Conservation (phyloP, 176 grass and related monocot species). For the Poa pratensis region DNA sequence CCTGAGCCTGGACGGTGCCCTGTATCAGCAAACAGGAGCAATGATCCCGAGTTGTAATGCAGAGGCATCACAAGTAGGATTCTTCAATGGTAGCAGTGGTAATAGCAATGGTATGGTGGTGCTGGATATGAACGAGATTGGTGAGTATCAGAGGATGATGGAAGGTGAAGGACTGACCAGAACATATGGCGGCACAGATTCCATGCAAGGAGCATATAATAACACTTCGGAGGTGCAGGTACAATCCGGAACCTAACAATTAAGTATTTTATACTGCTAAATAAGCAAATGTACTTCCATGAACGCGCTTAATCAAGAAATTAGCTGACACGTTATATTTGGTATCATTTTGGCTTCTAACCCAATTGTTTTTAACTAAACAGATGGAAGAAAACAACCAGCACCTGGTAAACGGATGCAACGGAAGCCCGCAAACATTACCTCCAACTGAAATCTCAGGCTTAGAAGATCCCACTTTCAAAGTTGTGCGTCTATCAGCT, state of each 20-base stretch:
- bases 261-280: slow-evolving; percentile 32
- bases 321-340: not conserved
- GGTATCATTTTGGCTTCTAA: slow-evolving; percentile 21
- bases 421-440: slow-evolving; percentile 40
- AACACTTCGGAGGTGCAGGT: slow-evolving; percentile 70
- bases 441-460: slow-evolving; percentile 54
- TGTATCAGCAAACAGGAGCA: slow-evolving; percentile 53
- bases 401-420: slow-evolving; percentile 57
- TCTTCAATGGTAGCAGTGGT: slow-evolving; percentile 46
- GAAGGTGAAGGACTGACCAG: slow-evolving; percentile 48
- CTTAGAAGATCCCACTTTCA: slow-evolving; percentile 77
- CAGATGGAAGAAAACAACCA: slow-evolving; percentile 62
- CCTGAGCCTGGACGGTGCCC: slow-evolving; percentile 60
- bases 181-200: slow-evolving; percentile 51
- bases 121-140: slow-evolving; percentile 42
- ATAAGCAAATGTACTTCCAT: slow-evolving; percentile 5
- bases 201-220: slow-evolving; percentile 53
- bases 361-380: slow-evolving; percentile 34
- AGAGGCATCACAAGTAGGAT: slow-evolving; percentile 51
- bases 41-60: slow-evolving; percentile 41
- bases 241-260: slow-evolving; percentile 20
- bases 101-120: slow-evolving; percentile 49
- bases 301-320: not conserved
- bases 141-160: slow-evolving; percentile 68
- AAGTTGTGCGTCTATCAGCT: slow-evolving; percentile 70